Evolutionary conservation across 495 filamentous ascomycete genomes (phyloP).

Genomic region (Pyrenula massariospora): DNA sequence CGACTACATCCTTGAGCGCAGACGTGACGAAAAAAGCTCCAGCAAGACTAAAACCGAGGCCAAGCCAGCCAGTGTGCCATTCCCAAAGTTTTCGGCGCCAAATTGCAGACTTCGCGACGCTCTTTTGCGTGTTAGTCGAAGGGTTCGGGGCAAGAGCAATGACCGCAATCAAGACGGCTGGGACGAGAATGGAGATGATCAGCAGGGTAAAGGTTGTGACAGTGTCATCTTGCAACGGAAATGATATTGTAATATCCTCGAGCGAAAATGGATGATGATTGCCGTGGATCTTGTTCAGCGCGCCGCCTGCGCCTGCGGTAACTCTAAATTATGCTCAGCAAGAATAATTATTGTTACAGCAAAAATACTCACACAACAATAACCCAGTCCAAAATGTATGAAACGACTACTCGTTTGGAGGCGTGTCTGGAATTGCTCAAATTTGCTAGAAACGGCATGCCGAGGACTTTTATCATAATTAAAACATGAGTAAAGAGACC

Average conservation of each 20-base stretch:
- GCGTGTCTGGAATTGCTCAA: too few relatives aligned
- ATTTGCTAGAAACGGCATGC: too few relatives aligned
- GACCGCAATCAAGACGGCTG: slow-evolving; percentile 39
- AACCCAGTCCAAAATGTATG: slow-evolving; percentile 41
- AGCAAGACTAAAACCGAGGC: slow-evolving; percentile 44
- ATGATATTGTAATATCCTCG: slow-evolving; percentile 44
- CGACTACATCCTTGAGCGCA: slow-evolving; percentile 51
- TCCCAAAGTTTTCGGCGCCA: slow-evolving; percentile 47
- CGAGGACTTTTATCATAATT: too few relatives aligned
- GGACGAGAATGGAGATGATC: slow-evolving; percentile 37
- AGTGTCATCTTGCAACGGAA: slow-evolving; percentile 42
- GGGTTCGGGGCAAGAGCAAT: slow-evolving; percentile 31
- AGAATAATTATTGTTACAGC: too few relatives aligned
- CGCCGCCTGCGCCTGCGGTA: slow-evolving; percentile 33
- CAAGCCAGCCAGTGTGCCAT: slow-evolving; percentile 53
- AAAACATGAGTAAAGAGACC: too few relatives aligned
- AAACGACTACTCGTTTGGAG: slow-evolving; percentile 29
- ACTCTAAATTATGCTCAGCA: slow-evolving; percentile 14
- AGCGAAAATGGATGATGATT: slow-evolving; percentile 36
- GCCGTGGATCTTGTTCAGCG: slow-evolving; percentile 24
- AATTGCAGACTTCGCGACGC: slow-evolving; percentile 17
- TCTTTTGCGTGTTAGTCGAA: slow-evolving; percentile 22
- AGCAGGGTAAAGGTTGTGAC: slow-evolving; percentile 41
- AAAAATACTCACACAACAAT: slow-evolving; percentile 29
- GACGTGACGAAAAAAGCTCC: slow-evolving; percentile 46